phyloP scores from a whole-genome alignment of 129 eudicot species.

The Helianthus annuus region HanXRQr2.0-SUNRISE NC_035435.2:143217868-143218367 shows the following conservation, averaged over 20 bases:
- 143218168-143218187: constrained; percentile 78
- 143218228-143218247: constrained; percentile 74
- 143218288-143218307: constrained; percentile 64
- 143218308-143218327: constrained; percentile 80
- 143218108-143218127: constrained; percentile 61
- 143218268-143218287: constrained; percentile 67
- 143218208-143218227: constrained; percentile 93
- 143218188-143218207: constrained; percentile 76
- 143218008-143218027: constrained; percentile 66
- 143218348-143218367: constrained; percentile 91
- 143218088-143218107: constrained; percentile 75
- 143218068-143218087: constrained; percentile 64
- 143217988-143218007: constrained; percentile 84
- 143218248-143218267: constrained; percentile 70
- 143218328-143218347: constrained; percentile 86
- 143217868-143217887: constrained; percentile 69
- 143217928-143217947: constrained; percentile 72
- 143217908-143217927: constrained; percentile 71
- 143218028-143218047: constrained; percentile 71
- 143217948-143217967: constrained; percentile 91
- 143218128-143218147: constrained; percentile 83
- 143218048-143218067: constrained; percentile 78
- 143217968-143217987: constrained; percentile 51
- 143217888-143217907: constrained; percentile 57
- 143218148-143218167: constrained; percentile 83